phyloP scores from a whole-genome alignment of 1,139 yeast genomes.

The Saccharomycopsis hybrid region DNA sequence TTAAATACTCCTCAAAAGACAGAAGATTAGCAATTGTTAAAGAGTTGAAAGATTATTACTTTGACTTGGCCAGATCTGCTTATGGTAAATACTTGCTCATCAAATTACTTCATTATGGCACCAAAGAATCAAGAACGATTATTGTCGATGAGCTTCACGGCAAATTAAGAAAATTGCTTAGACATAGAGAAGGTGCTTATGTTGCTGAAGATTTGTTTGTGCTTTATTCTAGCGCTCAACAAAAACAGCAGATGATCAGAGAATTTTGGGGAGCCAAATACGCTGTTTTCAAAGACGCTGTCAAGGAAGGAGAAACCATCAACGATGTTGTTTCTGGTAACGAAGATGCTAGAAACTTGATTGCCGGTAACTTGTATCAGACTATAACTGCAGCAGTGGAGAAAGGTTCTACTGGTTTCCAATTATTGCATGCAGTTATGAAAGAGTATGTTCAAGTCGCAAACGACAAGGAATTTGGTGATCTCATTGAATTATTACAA shows the following conservation, averaged over 20 bases:
- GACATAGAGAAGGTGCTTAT: constrained; percentile 98
- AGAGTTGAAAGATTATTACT: constrained; percentile 52
- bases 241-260: constrained; percentile 83
- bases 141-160: constrained; percentile 87
- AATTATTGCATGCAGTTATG: constrained; percentile 95
- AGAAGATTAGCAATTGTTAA: constrained; percentile 68
- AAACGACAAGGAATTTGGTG: constrained; percentile 60
- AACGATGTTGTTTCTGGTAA: constrained; percentile 61
- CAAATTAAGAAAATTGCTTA: constrained; percentile 81
- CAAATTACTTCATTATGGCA: constrained; percentile 87
- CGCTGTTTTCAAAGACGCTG: constrained; percentile 80
- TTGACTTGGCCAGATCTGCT: constrained; percentile 81
- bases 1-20: constrained; percentile 76
- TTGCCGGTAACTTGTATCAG: constrained; percentile 70
- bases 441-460: constrained; percentile 74
- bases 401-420: constrained; percentile 95
- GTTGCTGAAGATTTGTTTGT: constrained; percentile 92
- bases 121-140: constrained; percentile 66
- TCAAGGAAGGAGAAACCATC: constrained; percentile 52
- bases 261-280: constrained; percentile 98
- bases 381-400: constrained; percentile 88
- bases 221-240: constrained; percentile 77
- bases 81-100: constrained; percentile 90
- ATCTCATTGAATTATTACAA: constrained; percentile 72
- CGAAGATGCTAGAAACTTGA: constrained; percentile 76